Percentiles rank a stretch among this genome's conserved stretches.
phyloP scores from a whole-genome alignment of 169 alveolate genomes.

The Plasmodium yoelii region DNA sequence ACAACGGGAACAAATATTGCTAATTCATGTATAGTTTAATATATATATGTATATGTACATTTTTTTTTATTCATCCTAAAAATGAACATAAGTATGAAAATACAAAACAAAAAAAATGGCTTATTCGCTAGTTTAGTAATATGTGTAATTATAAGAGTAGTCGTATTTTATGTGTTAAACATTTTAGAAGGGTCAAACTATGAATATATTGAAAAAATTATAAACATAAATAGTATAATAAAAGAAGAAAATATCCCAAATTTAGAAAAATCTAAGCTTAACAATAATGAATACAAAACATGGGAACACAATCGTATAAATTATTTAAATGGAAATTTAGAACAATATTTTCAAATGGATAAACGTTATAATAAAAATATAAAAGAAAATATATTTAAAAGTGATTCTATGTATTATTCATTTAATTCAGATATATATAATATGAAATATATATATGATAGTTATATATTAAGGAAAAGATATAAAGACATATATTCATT shows the following conservation, averaged over 20 bases:
- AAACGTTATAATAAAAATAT: conserved; percentile 21
- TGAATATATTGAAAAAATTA: conserved; percentile 35
- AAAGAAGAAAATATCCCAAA: background rate
- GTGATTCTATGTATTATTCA: conserved; percentile 65
- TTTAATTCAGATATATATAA: conserved; percentile 67
- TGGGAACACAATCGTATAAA: background rate
- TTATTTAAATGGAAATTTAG: background rate
- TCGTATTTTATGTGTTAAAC: conserved; percentile 6
- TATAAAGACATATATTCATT: conserved; percentile 27
- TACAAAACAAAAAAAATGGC: too few species aligned
- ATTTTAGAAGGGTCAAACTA: conserved; percentile 32
- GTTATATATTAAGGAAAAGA: conserved; percentile 23
- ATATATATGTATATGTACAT: too few species aligned
- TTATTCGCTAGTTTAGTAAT: conserved; percentile 14
- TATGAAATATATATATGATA: conserved; percentile 55
- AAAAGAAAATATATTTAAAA: conserved; percentile 18
- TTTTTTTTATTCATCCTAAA: too few species aligned
- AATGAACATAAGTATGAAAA: too few species aligned
- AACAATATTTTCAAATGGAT: conserved; percentile 28
- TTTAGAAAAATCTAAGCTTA: background rate
- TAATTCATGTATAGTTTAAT: too few species aligned
- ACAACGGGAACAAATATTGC: too few species aligned
- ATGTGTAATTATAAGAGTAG: conserved; percentile 22
- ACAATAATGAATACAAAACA: background rate
- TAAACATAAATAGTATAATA: background rate